phyloP scores from a whole-genome alignment of 106 monocot genomes.

The Iris macrosiphon region DNA sequence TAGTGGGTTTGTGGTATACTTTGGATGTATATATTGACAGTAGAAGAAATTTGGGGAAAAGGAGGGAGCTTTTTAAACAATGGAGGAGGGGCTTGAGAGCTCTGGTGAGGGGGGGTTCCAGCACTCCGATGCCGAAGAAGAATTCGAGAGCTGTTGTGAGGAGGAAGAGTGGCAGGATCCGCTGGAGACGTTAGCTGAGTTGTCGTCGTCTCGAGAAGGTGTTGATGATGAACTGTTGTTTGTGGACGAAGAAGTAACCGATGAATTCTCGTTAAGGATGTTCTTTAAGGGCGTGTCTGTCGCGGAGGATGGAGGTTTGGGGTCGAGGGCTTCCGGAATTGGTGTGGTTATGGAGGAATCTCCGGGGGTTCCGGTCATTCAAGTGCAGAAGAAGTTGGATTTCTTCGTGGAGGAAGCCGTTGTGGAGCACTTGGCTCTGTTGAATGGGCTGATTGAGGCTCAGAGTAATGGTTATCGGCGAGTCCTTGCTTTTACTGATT shows the following conservation, averaged over 20 bases:
- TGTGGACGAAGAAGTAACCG: conserved; percentile 31
- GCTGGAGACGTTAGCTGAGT: background rate
- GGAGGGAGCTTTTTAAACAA: background rate
- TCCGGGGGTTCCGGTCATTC: conserved; percentile 33
- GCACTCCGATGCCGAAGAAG: conserved; percentile 47
- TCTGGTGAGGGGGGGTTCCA: conserved; percentile 12
- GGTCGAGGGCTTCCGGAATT: conserved; percentile 60
- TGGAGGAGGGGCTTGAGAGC: conserved; percentile 3
- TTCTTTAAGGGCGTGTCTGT: conserved; percentile 86
- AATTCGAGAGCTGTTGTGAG: conserved; percentile 68
- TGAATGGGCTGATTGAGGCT: conserved; percentile 87
- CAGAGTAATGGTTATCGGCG: conserved; percentile 32
- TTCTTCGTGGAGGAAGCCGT: conserved; percentile 67
- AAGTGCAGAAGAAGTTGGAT: conserved; percentile 91
- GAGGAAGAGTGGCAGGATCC: conserved; percentile 85
- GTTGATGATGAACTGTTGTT: background rate
- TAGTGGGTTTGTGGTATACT: background rate
- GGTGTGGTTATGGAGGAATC: conserved; percentile 73
- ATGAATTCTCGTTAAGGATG: conserved; percentile 58
- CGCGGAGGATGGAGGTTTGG: conserved; percentile 19
- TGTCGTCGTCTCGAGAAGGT: background rate
- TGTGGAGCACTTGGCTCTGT: conserved; percentile 71
- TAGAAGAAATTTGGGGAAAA: background rate
- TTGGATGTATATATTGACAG: background rate
- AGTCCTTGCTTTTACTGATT: conserved; percentile 76